Conservation (phyloP, 805 yeast genomes). For the Metschnikowia hibisci region DNA sequence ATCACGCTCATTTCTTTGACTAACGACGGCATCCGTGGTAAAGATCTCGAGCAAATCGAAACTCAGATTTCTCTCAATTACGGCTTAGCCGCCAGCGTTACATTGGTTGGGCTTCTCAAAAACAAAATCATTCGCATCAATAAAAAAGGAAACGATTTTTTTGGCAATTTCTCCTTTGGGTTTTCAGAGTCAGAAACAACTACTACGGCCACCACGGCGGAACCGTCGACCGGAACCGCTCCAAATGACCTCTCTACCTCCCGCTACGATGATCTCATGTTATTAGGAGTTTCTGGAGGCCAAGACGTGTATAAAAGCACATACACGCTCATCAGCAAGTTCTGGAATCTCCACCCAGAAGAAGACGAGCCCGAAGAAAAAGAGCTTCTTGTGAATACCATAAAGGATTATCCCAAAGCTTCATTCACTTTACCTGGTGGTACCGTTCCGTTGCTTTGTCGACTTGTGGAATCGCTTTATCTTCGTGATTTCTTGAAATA, state of each 20-base stretch:
- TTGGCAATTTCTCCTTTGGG: constrained; percentile 20
- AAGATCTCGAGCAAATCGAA: constrained; percentile 54
- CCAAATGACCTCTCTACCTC: constrained; percentile 1
- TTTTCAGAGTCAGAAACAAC: constrained; percentile 14
- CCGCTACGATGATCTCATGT: constrained; percentile 15
- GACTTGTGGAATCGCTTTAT: constrained; percentile 69
- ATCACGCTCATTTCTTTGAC: constrained; percentile 57
- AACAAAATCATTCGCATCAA: constrained; percentile 44
- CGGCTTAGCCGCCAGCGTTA: constrained; percentile 53
- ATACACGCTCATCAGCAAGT: constrained; percentile 36
- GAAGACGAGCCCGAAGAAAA: constrained; percentile 19
- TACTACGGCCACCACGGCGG: constrained; percentile 11
- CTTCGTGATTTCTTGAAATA: constrained; percentile 48
- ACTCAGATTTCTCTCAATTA: constrained; percentile 56
- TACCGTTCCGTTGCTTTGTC: constrained; percentile 63
- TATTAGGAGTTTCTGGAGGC: constrained; percentile 32
- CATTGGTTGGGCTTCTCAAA: constrained; percentile 47
- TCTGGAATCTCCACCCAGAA: constrained; percentile 49
- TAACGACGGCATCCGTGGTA: constrained; percentile 64
- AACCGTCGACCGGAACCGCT: constrained; percentile 1
- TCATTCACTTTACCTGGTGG: constrained; percentile 75
- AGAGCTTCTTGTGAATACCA: constrained; percentile 9
- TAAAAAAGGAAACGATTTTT: constrained; percentile 20
- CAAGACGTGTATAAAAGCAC: constrained; percentile 27
- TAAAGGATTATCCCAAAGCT: constrained; percentile 41